Base-by-base conservation (phyloP, 441 rosid genomes). In the Adansonia grandidieri region DNA sequence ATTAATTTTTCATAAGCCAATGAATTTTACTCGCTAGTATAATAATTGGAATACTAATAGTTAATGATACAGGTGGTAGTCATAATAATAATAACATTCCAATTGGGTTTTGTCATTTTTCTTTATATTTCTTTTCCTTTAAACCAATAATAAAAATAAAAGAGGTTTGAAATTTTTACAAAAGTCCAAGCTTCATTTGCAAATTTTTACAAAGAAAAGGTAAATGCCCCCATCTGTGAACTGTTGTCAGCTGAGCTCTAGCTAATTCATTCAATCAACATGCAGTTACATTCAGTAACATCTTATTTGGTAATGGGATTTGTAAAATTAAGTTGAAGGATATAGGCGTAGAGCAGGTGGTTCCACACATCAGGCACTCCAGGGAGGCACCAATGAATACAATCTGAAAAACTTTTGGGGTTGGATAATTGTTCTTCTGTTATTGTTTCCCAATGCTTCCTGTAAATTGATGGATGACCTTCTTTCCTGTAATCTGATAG, bases 401-500 rank as follows among this genome's bases (percentile, higher is more conserved):
- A 91, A 79, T 91, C 92, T 13, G 94, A 84, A 42, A 87, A 86
- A 63, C 84, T 88, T 37, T 56, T 81, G 19, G 92, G 90, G 74
- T 89, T 75, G 9, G 81, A 54, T 68, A 58, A 19, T 71, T 91
- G 86, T 42, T 86, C 80, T 78, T 89, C 84, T 6, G 85, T 88
- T 66, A 86, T 42, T 20, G 89, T 74, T 58, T 85, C 86, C 92
- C 92, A 91, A 61, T 88, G 92, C 67, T 81, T 87, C 80, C 89
- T 83, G 71, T 89, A 83, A 11, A 88, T 79, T 0, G 94, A 81
- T 37, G 91, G 92, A 67, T 91, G 94, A 0, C 84, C 91, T 32
- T 91, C 94, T 75, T 91, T 91, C 81, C 94, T 80, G 80, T 88
- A 89, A 57, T 88, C 90, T 0, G 92, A 83, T 11, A 91, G 76